These are phyloP conservation scores for Penicillium sp. DNA, from an alignment of 2,329 filamentous ascomycete species.

Conservation along the genomic window DNA sequence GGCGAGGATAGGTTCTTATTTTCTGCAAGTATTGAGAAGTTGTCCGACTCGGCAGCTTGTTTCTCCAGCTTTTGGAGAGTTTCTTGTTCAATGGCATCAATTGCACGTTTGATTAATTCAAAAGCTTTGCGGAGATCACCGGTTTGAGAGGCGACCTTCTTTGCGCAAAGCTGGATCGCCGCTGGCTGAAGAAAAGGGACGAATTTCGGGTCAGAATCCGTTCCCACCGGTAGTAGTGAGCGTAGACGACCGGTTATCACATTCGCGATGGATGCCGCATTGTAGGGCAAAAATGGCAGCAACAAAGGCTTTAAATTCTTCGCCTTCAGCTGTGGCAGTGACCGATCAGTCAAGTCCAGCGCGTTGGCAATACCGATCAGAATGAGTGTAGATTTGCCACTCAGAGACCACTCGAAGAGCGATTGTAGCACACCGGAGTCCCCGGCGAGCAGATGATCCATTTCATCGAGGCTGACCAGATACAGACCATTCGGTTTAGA, in stretches of 20 bases:
- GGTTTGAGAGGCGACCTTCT: slow-evolving; percentile 91
- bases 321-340: slow-evolving; percentile 87
- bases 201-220: slow-evolving; percentile 52
- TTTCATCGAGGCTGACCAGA: slow-evolving; percentile 88
- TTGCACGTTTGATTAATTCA: slow-evolving; percentile 83
- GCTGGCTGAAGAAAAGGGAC: slow-evolving; percentile 90
- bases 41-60: slow-evolving; percentile 53
- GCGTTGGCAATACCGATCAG: slow-evolving; percentile 95
- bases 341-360: slow-evolving; percentile 89
- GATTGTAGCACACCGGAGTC: slow-evolving; percentile 87
- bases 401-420: slow-evolving; percentile 94
- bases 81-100: slow-evolving; percentile 85
- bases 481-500: slow-evolving; percentile 60
- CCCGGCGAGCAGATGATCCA: slow-evolving; percentile 86
- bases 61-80: slow-evolving; percentile 70
- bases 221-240: slow-evolving; percentile 59
- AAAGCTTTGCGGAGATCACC: slow-evolving; percentile 94
- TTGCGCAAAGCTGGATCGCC: slow-evolving; percentile 88
- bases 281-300: slow-evolving; percentile 90
- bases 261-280: slow-evolving; percentile 76
- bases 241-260: slow-evolving; percentile 83
- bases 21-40: slow-evolving; percentile 73
- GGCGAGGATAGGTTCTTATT: slow-evolving; percentile 69
- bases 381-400: slow-evolving; percentile 72
- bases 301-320: slow-evolving; percentile 87